Percentiles rank a stretch among this genome's conserved stretches.
phyloP scores from a whole-genome alignment of 768 basidiomycete genomes.

The Atractiella rhizophila region DNA sequence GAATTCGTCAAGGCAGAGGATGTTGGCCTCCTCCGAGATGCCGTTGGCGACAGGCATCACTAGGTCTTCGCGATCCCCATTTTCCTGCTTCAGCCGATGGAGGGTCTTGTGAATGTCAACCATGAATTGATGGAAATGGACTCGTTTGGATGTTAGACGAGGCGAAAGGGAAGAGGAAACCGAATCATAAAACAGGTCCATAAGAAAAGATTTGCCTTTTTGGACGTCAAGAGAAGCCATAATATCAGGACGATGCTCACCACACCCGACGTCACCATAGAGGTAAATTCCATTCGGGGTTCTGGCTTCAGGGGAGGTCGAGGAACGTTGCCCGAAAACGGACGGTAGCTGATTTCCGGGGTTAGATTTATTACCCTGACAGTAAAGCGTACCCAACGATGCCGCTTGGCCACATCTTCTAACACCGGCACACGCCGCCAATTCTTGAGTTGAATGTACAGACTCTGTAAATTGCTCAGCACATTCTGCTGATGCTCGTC shows the following conservation, averaged over 20 bases:
- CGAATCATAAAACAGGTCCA: slow-evolving; percentile 85
- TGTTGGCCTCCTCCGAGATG: slow-evolving; percentile 52
- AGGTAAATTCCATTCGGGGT: slow-evolving; percentile 86
- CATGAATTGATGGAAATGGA: slow-evolving; percentile 99
- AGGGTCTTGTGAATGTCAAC: slow-evolving; percentile 87
- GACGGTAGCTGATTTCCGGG: too few species aligned
- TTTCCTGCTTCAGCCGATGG: slow-evolving; percentile 55
- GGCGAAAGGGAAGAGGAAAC: slow-evolving; percentile 22
- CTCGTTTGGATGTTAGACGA: slow-evolving; percentile 23
- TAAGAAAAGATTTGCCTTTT: slow-evolving; percentile 97
- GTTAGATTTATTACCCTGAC: too few species aligned
- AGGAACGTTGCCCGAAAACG: too few species aligned
- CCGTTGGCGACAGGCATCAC: slow-evolving; percentile 68
- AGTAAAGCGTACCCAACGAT: too few species aligned
- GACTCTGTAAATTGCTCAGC: too few species aligned
- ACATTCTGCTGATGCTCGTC: too few species aligned
- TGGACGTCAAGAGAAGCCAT: too few species aligned
- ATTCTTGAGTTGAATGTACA: too few species aligned
- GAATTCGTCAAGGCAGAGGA: slow-evolving; percentile 94
- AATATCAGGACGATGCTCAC: too few species aligned
- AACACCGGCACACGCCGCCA: too few species aligned
- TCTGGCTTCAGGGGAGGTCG: too few species aligned
- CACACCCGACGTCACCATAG: slow-evolving; percentile 87
- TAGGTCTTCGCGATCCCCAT: slow-evolving; percentile 41
- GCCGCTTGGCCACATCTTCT: too few species aligned